A percentile compares a stretch with the other conserved stretches of the same genome.
Evolutionary conservation across 495 filamentous ascomycete species (phyloP).

Genomic region (Evansstolkia leycettana): DNA sequence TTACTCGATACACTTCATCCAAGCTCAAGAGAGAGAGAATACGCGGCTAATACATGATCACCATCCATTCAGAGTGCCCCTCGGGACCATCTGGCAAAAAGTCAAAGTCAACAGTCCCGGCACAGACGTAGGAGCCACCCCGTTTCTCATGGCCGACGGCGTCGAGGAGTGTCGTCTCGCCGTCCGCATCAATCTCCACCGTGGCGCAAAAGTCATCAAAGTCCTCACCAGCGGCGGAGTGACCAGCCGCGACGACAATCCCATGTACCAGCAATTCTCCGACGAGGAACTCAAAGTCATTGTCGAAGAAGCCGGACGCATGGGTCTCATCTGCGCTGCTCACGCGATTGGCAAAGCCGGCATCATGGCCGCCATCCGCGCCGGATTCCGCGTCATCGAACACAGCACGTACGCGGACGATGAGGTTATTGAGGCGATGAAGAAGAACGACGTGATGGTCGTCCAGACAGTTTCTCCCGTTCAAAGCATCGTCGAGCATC

Average conservation of each 20-base stretch:
- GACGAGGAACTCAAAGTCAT: constrained; percentile 36
- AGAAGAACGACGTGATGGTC: constrained; percentile 28
- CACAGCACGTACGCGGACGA: constrained; percentile 32
- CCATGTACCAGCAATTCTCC: constrained; percentile 34
- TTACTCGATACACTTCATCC: no score
- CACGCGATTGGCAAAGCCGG: constrained; percentile 40
- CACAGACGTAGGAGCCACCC: not conserved
- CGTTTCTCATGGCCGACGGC: constrained; percentile 28
- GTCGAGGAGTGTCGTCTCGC: constrained; percentile 32
- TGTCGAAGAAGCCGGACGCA: constrained; percentile 34
- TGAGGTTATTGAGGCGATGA: constrained; percentile 34
- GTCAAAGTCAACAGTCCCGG: no score
- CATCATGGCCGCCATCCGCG: constrained; percentile 34
- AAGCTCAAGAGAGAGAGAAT: no score
- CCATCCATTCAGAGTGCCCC: no score
- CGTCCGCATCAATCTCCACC: constrained; percentile 35
- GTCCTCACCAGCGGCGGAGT: constrained; percentile 37
- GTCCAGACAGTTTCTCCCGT: constrained; percentile 26
- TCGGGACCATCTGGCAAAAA: no score
- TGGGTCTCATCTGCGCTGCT: constrained; percentile 31
- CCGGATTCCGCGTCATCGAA: constrained; percentile 34
- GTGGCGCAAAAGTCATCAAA: constrained; percentile 39
- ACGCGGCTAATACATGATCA: no score
- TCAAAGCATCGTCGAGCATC: constrained; percentile 5
- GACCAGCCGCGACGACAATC: constrained; percentile 30